A percentile compares a stretch with the other conserved stretches of the same genome.
Evolutionary conservation across 495 filamentous ascomycete species (phyloP).

Genomic region (Saxophila tyrrhenica): DNA sequence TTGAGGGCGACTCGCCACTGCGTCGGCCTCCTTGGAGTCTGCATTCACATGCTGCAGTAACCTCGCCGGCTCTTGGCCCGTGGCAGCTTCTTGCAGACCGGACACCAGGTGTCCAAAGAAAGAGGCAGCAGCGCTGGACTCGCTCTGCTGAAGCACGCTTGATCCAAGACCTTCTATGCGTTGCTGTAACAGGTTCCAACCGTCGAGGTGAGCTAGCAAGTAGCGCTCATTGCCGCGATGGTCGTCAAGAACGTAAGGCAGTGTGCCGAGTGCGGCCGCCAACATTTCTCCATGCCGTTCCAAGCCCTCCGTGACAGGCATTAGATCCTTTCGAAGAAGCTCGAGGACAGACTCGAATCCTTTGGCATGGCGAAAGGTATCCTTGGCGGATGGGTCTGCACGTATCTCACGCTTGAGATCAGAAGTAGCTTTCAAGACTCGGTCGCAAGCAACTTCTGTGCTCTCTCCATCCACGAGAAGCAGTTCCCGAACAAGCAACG

Average conservation of each 20-base stretch:
- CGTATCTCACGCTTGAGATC: neutral
- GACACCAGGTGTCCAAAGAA: neutral
- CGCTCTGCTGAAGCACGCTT: neutral
- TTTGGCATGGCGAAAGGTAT: constrained; percentile 69
- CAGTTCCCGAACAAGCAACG: neutral
- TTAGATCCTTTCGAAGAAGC: neutral
- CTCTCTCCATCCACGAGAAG: neutral
- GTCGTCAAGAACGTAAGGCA: constrained; percentile 64
- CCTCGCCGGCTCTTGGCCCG: neutral
- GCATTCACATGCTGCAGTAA: neutral
- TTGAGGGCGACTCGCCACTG: neutral
- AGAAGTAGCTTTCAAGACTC: neutral
- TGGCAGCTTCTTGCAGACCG: neutral
- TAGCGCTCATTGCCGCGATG: constrained; percentile 82
- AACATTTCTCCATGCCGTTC: constrained; percentile 44
- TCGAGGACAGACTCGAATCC: constrained; percentile 70
- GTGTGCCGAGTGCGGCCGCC: constrained; percentile 54
- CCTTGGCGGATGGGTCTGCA: constrained; percentile 35
- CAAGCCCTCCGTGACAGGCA: neutral
- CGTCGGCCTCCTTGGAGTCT: neutral
- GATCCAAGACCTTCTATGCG: neutral
- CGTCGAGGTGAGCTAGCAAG: constrained; percentile 46
- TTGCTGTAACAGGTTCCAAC: constrained; percentile 4
- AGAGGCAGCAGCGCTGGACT: neutral
- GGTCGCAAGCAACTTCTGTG: neutral